Evolutionary conservation across 1,139 yeast species (phyloP), one percentile per base, ranked within the genome.

Genomic region (Yamadazyma jaroonii): DNA sequence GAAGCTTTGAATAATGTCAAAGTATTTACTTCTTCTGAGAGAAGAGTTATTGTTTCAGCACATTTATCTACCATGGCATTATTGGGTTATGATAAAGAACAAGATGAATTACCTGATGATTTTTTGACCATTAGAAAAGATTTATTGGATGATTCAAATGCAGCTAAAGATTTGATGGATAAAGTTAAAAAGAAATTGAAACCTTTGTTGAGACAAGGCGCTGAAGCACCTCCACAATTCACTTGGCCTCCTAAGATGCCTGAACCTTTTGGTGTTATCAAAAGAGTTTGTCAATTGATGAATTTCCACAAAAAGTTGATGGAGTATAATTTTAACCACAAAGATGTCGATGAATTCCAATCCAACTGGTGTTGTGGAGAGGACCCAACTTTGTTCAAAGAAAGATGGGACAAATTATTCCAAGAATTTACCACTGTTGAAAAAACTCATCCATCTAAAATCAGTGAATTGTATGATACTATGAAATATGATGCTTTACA

Each of bases 221-320:
- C 90, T 41, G 96, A 89, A 52, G 97, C 97, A 0, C 98, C 98
- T n/a, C 89, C 95, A 1, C 97, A 92, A 56, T 94, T 94, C 61
- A 87, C 98, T 0, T 94, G 99, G 99, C 98, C 99, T 2, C 88
- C 94, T 11, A 88, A 89, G 54, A 89, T 92, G 85, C 98, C 98
- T 0, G 95, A 92, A 57, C 99, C 99, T 1, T 90, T 88, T 59
- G 79, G 83, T 36, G 98, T 94, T 9, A 84, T 94, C 50, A 85
- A 87, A 53, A 72, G 97, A 45, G 98, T 94, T 24, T 96, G 95
- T 35, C 96, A 89, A 54, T 72, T 94, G 52, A 92, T 94, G 98
- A 88, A 84, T 59, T 90, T 85, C 60, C 97, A 92, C 56, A 82
- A 81, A 38, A 77, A 76, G 50, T 81, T 94, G 34, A 81, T 94